Evolutionary conservation across 306 rosid species (phyloP), one percentile per base, ranked within the genome.

Genomic region (Alnus glutinosa): DNA sequence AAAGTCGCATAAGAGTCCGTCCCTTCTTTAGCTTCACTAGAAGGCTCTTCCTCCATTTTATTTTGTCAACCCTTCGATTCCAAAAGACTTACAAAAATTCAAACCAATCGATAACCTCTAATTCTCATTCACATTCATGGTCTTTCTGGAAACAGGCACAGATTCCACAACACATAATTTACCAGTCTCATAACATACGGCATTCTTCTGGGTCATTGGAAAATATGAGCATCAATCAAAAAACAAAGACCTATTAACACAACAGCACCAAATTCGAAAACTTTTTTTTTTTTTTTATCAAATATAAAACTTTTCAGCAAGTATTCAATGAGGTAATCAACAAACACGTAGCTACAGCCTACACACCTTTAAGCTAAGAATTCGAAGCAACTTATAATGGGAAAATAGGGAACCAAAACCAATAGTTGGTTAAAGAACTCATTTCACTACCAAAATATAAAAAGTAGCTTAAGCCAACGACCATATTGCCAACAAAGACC

Each of bases 41-140:
- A 63, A 34, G 70, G 32, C 70, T 30, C 83, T 30, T 16, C 71
- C 28, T 64, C 83, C 78, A 66, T 74, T 23, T 61, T 73, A 32
- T 51, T 37, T 46, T 32, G 32, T 47, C 46, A 74, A 44, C 18
- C 34, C 76, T 78, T 58, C 51, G 39, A 57, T 46, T 70, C 81
- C 30, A 18, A 55, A 16, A 71, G 12, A 14, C 46, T 42, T 42
- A 15, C 47, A 8, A 47, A 32, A 70, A 59, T 42, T 71, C 77
- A 71, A 58, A 59, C 73, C 12, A 72, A 34, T 3, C 55, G n/a
- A 23, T 73, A 15, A 55, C 55, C 82, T 79, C 50, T 15, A 14
- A 62, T 10, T 18, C 68, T 63, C 39, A 58, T 12, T 15, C 71
- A 58, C 28, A 70, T 55, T 55, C 46, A 42, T 42, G 46, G 7